Evolutionary conservation across 768 basidiomycete genomes (phyloP).

Genomic region (Auricularia heimuer): DNA sequence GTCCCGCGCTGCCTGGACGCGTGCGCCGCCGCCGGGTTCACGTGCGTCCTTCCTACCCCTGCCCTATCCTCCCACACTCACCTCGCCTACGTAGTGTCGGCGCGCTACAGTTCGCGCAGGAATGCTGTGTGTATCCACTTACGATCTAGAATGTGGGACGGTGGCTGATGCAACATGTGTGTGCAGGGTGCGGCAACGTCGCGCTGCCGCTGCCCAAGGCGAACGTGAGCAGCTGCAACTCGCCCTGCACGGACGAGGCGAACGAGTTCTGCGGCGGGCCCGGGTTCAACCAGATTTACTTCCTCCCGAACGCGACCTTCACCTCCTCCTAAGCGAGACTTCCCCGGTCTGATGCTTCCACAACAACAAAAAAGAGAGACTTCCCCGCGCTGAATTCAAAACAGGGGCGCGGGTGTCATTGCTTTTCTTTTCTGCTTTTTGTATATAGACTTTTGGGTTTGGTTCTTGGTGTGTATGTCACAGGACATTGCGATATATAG

Average conservation of each 20-base stretch:
- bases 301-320: neutral
- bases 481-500: no score
- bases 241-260: slow-evolving; percentile 2
- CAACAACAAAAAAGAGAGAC: no score
- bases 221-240: neutral
- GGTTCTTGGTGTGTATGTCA: no score
- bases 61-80: no score
- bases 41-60: neutral
- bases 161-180: no score
- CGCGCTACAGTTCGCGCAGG: neutral
- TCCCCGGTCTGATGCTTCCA: no score
- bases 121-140: neutral
- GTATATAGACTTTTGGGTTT: no score
- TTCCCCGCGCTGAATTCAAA: no score
- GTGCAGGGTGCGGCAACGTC: neutral
- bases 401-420: no score
- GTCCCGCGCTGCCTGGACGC: neutral
- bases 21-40: neutral
- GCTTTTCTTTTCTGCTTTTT: no score
- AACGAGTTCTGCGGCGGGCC: slow-evolving; percentile 1
- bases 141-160: no score
- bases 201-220: neutral
- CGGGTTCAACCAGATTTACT: neutral
- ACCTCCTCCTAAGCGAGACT: neutral
- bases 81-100: neutral